phyloP scores from a whole-genome alignment of 2,329 filamentous ascomycete species.

The Capronia epimyces region DNA sequence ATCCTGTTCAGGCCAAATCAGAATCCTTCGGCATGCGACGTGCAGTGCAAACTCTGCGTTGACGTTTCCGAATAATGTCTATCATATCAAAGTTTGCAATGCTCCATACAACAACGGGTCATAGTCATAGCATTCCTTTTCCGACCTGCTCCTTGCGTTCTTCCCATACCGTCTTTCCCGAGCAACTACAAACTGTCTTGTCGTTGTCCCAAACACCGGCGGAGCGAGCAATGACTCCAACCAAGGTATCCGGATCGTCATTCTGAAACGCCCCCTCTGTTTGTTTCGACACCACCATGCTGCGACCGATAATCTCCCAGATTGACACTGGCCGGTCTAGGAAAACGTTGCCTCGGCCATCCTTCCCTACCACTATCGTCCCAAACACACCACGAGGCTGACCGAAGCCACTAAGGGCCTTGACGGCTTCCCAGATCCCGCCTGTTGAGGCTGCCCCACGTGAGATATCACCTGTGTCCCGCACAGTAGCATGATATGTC shows the following conservation, averaged over 20 bases:
- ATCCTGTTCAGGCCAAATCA: background rate
- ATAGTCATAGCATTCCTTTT: conserved; percentile 85
- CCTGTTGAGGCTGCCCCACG: conserved; percentile 77
- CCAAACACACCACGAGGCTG: conserved; percentile 63
- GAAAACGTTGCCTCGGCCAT: conserved; percentile 74
- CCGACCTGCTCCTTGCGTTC: conserved; percentile 83
- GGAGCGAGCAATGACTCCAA: conserved; percentile 90
- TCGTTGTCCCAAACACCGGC: conserved; percentile 99
- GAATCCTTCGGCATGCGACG: conserved; percentile 2
- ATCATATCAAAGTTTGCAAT: background rate
- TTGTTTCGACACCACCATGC: conserved; percentile 74
- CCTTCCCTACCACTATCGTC: conserved; percentile 65
- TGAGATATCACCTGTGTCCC: conserved; percentile 81
- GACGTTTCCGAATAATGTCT: background rate
- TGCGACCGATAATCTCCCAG: conserved; percentile 93
- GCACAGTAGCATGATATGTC: conserved; percentile 75
- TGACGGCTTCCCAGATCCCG: conserved; percentile 65
- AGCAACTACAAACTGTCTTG: conserved; percentile 96
- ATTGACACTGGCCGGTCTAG: conserved; percentile 76
- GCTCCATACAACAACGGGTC: background rate
- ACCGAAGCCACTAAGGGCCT: conserved; percentile 37
- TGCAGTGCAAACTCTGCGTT: background rate
- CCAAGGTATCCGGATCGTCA: conserved; percentile 78
- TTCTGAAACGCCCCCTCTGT: conserved; percentile 56
- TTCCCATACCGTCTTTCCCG: conserved; percentile 96